Base-by-base conservation (phyloP, 2,329 filamentous ascomycete genomes). In the Alternaria metachromatica region DNA sequence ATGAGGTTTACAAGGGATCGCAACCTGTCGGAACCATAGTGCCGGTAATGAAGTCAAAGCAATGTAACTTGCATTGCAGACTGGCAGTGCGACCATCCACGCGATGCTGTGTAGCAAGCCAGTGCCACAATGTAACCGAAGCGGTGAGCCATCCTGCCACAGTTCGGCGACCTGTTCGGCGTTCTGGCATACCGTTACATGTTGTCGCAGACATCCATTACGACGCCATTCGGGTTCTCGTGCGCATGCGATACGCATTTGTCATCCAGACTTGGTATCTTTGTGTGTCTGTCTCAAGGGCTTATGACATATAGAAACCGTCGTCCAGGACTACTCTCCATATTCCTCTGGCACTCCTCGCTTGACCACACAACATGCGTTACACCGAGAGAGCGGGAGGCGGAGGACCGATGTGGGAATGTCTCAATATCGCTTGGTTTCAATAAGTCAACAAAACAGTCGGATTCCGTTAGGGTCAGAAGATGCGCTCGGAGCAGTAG, bases 101-200 rank as follows among this genome's bases (percentile, higher is more conserved):
- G 49, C 37, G 18, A 60, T 64, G 59, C 33, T 58, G 59, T 55
- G 62, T 55, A 62, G 18, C 58, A 55, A 53, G 5, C 15, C 21
- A 33, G 59, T 60, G 28, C 44, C 57, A 64, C 58, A 33, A 58
- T 43, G 58, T 43, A 57, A 60, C 20, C 54, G 21, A 45, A 48
- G 64, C 59, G 58, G 66, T 68, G 55, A 62, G 62, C 55, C 63
- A 54, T 43, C 53, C 58, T 66, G 53, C 25, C 37, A 66, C 60
- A 63, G 62, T 64, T 67, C 67, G 67, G 65, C 67, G 67, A 68
- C 48, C 48, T 49, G 54, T 56, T 48, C 54, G 54, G 54, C 54
- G 54, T 45, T 13, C 10, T 46, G 41, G 30, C 10, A 9, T 10
- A 13, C 44, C 26, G 58, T 49, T 50, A 20, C 33, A 60, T 43